A percentile compares a stretch with the other conserved stretches of the same genome.
phyloP scores from a whole-genome alignment of 1,284 basidiomycete genomes.

The Microbotryomycetes sp. region DNA sequence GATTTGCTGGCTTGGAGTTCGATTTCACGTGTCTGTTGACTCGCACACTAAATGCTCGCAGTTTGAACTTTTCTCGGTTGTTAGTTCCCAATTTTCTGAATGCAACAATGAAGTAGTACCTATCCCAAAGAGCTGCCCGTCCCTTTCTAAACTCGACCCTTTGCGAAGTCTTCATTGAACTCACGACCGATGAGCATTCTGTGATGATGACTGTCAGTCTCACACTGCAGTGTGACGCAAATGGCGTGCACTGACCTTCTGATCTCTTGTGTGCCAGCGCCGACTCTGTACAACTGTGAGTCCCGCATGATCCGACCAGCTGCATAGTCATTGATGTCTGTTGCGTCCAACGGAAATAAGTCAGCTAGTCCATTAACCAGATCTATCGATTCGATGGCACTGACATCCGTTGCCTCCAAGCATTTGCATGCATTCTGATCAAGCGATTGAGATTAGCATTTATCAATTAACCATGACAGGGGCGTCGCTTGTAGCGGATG shows the following conservation, averaged over 20 bases:
- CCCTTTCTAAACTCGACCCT: neutral
- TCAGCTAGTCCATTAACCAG: slow-evolving; percentile 46
- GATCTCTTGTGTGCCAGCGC: slow-evolving; percentile 75
- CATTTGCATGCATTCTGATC: slow-evolving; percentile 79
- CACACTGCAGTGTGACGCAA: too few relatives aligned
- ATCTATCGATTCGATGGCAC: neutral
- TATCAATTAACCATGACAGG: slow-evolving; percentile 6
- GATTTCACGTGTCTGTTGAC: too few relatives aligned
- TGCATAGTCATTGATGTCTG: slow-evolving; percentile 58
- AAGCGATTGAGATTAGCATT: too few relatives aligned
- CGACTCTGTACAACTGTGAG: slow-evolving; percentile 77
- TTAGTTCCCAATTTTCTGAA: too few relatives aligned
- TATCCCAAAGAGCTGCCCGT: too few relatives aligned
- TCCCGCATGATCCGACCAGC: slow-evolving; percentile 78
- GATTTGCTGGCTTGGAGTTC: too few relatives aligned
- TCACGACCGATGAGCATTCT: slow-evolving; percentile 37
- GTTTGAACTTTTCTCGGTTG: too few relatives aligned
- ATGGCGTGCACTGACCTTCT: slow-evolving; percentile 40
- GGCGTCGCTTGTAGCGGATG: too few relatives aligned
- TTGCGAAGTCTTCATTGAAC: slow-evolving; percentile 24
- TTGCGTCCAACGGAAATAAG: neutral
- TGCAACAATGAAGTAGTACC: too few relatives aligned
- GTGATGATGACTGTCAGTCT: neutral
- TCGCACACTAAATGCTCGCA: too few relatives aligned
- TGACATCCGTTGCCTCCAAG: slow-evolving; percentile 76